These are phyloP conservation scores for Ogataea saltuana DNA, from an alignment of 805 yeast genomes.

Conservation along the genomic window DNA sequence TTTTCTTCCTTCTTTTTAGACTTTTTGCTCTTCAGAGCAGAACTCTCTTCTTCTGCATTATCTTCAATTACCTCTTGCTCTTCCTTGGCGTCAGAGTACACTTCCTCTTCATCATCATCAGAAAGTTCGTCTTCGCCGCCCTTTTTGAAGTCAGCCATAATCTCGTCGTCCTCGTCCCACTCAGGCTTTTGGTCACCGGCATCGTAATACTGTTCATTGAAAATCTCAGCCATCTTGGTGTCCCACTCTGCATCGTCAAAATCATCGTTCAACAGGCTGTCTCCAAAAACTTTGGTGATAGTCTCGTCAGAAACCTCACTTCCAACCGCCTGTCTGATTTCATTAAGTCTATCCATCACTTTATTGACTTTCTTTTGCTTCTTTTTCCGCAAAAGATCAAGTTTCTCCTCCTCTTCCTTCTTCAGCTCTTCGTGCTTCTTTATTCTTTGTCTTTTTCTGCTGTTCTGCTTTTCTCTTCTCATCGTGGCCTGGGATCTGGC, in stretches of 20 bases:
- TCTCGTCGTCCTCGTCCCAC: constrained; percentile 63
- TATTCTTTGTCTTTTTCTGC: constrained; percentile 83
- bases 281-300: constrained; percentile 67
- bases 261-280: constrained; percentile 78
- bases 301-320: constrained; percentile 59
- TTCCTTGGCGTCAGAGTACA: constrained; percentile 30
- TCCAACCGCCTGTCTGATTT: constrained; percentile 69
- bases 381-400: constrained; percentile 65
- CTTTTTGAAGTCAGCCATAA: constrained; percentile 42
- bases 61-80: constrained; percentile 29
- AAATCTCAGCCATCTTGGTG: constrained; percentile 74
- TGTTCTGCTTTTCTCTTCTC: constrained; percentile 72
- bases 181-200: constrained; percentile 58
- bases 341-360: constrained; percentile 67
- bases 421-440: constrained; percentile 56
- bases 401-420: constrained; percentile 53
- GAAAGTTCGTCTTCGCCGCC: constrained; percentile 32
- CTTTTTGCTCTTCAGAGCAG: constrained; percentile 45
- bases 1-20: constrained; percentile 56
- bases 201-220: constrained; percentile 80
- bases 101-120: constrained; percentile 45
- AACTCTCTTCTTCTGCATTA: constrained; percentile 28
- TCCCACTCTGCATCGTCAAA: constrained; percentile 94
- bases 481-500: constrained; percentile 93
- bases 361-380: constrained; percentile 75